Conservation (phyloP, 768 basidiomycete species). For the Russula olivacea region DNA sequence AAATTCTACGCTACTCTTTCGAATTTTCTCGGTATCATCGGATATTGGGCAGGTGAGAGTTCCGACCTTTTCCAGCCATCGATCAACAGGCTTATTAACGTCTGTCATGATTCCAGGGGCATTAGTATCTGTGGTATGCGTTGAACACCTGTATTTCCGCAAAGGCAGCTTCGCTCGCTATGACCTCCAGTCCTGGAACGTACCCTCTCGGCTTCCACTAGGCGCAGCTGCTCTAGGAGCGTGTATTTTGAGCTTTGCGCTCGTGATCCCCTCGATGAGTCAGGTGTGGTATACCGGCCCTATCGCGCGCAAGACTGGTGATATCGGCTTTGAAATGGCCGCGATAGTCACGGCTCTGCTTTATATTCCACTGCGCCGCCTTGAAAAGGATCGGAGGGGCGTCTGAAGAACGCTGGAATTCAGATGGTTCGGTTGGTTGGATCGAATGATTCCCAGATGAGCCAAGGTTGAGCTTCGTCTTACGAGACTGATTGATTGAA, state of each 20-base stretch:
- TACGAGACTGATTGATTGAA: slow-evolving; percentile 24
- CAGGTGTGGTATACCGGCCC: slow-evolving; percentile 70
- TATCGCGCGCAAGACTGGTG: slow-evolving; percentile 56
- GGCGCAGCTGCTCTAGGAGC: slow-evolving; percentile 58
- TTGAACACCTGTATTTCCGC: slow-evolving; percentile 66
- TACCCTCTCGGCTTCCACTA: slow-evolving; percentile 46
- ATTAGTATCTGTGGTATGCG: slow-evolving; percentile 53
- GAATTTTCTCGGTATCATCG: slow-evolving; percentile 61
- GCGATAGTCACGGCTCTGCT: slow-evolving; percentile 42
- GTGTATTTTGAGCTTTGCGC: slow-evolving; percentile 44
- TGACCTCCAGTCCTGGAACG: slow-evolving; percentile 49
- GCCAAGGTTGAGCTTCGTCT: neutral
- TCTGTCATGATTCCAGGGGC: slow-evolving; percentile 37
- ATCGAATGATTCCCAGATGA: neutral
- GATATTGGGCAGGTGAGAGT: slow-evolving; percentile 35
- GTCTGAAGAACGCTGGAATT: neutral
- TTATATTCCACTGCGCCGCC: slow-evolving; percentile 50
- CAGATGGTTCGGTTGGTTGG: neutral
- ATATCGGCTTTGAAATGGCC: slow-evolving; percentile 65
- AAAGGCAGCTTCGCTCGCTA: slow-evolving; percentile 44
- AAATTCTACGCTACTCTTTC: slow-evolving; percentile 59
- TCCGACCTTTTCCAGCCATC: neutral
- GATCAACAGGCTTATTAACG: slow-evolving; percentile 39
- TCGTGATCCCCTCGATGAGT: slow-evolving; percentile 61
- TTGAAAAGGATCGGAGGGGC: slow-evolving; percentile 27